A percentile compares a stretch with the other conserved stretches of the same genome.
Evolutionary conservation across 768 basidiomycete genomes (phyloP).

Genomic region (Tephrocybe sp.): DNA sequence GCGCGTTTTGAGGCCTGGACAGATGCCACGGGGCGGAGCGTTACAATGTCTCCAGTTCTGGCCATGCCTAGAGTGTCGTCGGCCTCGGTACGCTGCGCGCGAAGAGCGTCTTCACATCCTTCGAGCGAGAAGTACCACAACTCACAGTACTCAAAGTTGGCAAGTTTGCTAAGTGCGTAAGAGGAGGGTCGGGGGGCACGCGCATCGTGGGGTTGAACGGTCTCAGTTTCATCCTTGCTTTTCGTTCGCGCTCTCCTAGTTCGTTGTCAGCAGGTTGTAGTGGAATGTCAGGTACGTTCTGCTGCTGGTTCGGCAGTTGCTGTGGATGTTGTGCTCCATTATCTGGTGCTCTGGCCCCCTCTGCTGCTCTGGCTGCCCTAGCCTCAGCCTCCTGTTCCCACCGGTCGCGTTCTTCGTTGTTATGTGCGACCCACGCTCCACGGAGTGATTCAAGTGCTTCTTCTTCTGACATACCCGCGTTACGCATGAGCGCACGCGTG

Average conservation of each 20-base stretch:
- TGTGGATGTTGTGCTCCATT: not conserved
- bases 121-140: no score
- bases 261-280: not conserved
- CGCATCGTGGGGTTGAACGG: not conserved
- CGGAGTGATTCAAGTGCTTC: not conserved
- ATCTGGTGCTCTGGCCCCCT: not conserved
- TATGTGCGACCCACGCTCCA: not conserved
- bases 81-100: no score
- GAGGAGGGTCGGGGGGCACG: constrained; percentile 18
- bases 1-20: constrained; percentile 10
- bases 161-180: no score
- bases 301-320: not conserved
- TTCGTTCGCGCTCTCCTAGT: not conserved
- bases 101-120: no score
- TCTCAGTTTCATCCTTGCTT: not conserved
- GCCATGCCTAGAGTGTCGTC: constrained; percentile 1
- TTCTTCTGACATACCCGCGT: not conserved
- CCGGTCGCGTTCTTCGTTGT: not conserved
- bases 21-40: not conserved
- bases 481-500: not conserved
- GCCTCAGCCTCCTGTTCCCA: not conserved
- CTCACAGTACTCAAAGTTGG: no score
- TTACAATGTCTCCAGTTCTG: not conserved
- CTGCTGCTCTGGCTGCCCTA: not conserved
- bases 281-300: not conserved